A percentile compares a stretch with the other conserved stretches of the same genome.
Evolutionary conservation across 495 filamentous ascomycete species (phyloP).

Genomic region (Apodospora peruviana): DNA sequence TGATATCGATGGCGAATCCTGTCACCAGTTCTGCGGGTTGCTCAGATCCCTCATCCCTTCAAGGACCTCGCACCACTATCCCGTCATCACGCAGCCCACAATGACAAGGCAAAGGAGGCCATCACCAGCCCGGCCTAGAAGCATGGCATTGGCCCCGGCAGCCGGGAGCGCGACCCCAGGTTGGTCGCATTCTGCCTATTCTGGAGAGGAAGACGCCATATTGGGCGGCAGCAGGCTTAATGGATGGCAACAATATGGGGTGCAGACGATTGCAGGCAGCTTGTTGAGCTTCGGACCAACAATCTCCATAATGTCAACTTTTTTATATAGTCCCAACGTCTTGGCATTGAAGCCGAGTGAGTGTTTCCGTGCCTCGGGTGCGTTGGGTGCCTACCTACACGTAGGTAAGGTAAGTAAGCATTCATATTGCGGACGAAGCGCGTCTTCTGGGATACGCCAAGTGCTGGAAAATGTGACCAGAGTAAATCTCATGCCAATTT

Average conservation of each 20-base stretch:
- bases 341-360: constrained; percentile 5
- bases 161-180: constrained; percentile 7
- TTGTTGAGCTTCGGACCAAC: constrained; percentile 8
- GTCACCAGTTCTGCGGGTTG: too few species aligned
- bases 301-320: constrained; percentile 6
- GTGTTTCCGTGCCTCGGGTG: constrained; percentile 1
- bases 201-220: constrained; percentile 11
- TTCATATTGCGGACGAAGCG: too few species aligned
- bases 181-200: constrained; percentile 22
- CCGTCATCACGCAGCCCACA: constrained; percentile 7
- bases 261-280: constrained; percentile 5
- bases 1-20: too few species aligned
- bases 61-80: background rate
- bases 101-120: constrained; percentile 5
- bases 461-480: too few species aligned
- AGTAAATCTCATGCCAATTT: too few species aligned
- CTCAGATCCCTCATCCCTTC: background rate
- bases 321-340: background rate
- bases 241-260: constrained; percentile 8
- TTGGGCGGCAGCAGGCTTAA: constrained; percentile 24
- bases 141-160: constrained; percentile 9
- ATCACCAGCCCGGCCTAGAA: constrained; percentile 6
- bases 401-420: background rate
- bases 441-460: too few species aligned
- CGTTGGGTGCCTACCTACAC: constrained; percentile 3